Percentiles rank a stretch among this genome's conserved stretches.
Conservation (phyloP, 2,329 filamentous ascomycete species). For the Fonsecaea multimorphosa region DNA sequence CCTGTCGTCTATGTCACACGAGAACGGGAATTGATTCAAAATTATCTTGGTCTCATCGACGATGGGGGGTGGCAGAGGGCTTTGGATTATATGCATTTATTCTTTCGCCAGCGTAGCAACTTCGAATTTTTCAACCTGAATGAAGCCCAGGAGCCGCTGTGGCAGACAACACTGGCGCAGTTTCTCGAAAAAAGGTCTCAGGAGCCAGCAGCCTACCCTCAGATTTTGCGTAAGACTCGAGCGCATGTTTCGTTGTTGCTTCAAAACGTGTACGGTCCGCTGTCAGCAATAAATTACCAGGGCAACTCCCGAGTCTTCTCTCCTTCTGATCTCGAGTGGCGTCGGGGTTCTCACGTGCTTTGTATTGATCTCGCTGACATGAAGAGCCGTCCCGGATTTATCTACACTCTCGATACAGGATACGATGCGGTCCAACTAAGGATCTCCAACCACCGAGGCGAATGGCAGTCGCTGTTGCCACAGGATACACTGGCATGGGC, state of each 20-base stretch:
- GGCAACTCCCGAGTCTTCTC: neutral
- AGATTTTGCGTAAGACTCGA: slow-evolving; percentile 62
- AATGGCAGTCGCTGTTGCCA: slow-evolving; percentile 44
- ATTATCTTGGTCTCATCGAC: slow-evolving; percentile 62
- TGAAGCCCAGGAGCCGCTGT: slow-evolving; percentile 38
- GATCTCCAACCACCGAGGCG: neutral
- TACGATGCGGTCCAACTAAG: neutral
- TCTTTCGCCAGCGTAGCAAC: slow-evolving; percentile 66
- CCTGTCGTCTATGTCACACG: slow-evolving; percentile 50
- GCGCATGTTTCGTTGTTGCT: slow-evolving; percentile 56
- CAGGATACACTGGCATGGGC: slow-evolving; percentile 59
- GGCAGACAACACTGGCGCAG: neutral
- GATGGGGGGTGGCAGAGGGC: slow-evolving; percentile 46
- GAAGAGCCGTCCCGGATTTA: neutral
- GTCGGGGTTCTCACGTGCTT: neutral
- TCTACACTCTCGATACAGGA: neutral
- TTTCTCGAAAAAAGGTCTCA: slow-evolving; percentile 39
- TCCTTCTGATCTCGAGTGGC: neutral
- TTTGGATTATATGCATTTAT: slow-evolving; percentile 37
- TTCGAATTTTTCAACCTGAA: slow-evolving; percentile 54
- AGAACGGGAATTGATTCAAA: slow-evolving; percentile 48
- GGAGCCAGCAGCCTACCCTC: slow-evolving; percentile 41
- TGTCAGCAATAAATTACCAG: slow-evolving; percentile 37
- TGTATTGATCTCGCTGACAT: neutral
- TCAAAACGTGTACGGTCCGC: slow-evolving; percentile 55